Conservation (phyloP, 2,329 filamentous ascomycete species). For the Fusarium pseudonygamai region DNA sequence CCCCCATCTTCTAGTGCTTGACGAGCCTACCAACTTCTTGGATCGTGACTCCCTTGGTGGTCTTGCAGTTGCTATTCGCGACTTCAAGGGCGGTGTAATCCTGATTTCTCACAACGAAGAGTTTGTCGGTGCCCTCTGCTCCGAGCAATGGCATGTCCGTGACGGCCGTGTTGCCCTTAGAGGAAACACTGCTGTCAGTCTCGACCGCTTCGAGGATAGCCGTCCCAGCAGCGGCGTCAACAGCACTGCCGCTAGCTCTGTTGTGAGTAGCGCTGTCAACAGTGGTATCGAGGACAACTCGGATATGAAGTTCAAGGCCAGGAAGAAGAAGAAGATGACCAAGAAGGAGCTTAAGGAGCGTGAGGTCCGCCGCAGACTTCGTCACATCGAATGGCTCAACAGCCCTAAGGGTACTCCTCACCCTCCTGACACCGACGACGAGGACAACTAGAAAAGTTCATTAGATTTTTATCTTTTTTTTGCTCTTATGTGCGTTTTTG, state of each 20-base stretch:
- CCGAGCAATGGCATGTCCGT: conserved; percentile 94
- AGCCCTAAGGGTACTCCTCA: conserved; percentile 85
- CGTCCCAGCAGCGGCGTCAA: conserved; percentile 67
- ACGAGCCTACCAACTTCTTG: conserved; percentile 99
- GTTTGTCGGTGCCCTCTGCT: conserved; percentile 94
- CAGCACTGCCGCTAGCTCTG: conserved; percentile 65
- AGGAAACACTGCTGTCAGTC: conserved; percentile 75
- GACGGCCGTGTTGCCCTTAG: conserved; percentile 89
- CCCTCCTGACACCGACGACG: conserved; percentile 80
- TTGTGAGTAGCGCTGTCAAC: conserved; percentile 71
- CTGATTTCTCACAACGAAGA: conserved; percentile 99
- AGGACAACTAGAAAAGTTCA: conserved; percentile 55
- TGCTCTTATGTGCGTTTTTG: conserved; percentile 1
- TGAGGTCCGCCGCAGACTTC: conserved; percentile 84
- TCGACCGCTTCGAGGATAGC: conserved; percentile 89
- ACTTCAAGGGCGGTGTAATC: conserved; percentile 97
- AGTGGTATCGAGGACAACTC: conserved; percentile 83
- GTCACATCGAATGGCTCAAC: conserved; percentile 87
- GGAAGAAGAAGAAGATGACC: conserved; percentile 99
- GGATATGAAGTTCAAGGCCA: conserved; percentile 86
- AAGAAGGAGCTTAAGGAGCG: conserved; percentile 95
- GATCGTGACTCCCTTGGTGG: conserved; percentile 97
- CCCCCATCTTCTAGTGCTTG: conserved; percentile 94
- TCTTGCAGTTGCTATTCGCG: conserved; percentile 95
- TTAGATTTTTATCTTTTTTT: not conserved